Evolutionary conservation across 306 rosid species (phyloP), one percentile per base, ranked within the genome.

Genomic region (Ochetophila trinervis): DNA sequence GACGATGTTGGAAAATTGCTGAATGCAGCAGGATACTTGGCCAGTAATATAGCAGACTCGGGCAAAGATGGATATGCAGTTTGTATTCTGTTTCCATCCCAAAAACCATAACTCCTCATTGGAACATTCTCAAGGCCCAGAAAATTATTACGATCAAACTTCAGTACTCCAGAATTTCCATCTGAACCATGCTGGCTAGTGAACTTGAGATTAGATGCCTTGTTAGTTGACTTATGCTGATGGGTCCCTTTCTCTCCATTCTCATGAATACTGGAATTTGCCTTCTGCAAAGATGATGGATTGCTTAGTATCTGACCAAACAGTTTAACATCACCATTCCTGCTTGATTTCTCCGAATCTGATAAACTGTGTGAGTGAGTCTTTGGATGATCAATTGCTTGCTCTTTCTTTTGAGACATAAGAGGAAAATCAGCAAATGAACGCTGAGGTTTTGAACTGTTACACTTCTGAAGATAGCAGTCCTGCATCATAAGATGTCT

Each of bases 11-110:
- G 63, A 62, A 77, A 89, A 55, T 77, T 85, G 69, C 88, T 57
- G 37, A 94, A 94, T 10, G 96, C 96, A 27, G 87, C 86, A 58
- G 99, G 99, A 82, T 90, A 94, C 76, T 85, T 90, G 5, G 97
- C 90, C 23, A 90, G 81, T 74, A 90, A 78, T 67, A 83, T 49
- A 4, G 97, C 76, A 64, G 97, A 90, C 76, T 94, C 97, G 6
- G 99, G 79, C 67, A 90, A 47, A 8, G 97, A 63, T 0, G 91
- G 20, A 54, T 82, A 72, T 58, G 91, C 88, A 23, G 82, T 50
- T 62, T 81, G 97, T 69, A 79, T 68, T 86, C 84, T 79, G 70
- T 53, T 90, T 72, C 90, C 92, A 67, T 90, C 88, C 97, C 97
- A 82, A 67, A 64, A 84, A 12, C 90, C 78, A 53, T 78, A 87